phyloP scores from a whole-genome alignment of 176 grass and related monocot genomes.

The Musa beccarii region DNA sequence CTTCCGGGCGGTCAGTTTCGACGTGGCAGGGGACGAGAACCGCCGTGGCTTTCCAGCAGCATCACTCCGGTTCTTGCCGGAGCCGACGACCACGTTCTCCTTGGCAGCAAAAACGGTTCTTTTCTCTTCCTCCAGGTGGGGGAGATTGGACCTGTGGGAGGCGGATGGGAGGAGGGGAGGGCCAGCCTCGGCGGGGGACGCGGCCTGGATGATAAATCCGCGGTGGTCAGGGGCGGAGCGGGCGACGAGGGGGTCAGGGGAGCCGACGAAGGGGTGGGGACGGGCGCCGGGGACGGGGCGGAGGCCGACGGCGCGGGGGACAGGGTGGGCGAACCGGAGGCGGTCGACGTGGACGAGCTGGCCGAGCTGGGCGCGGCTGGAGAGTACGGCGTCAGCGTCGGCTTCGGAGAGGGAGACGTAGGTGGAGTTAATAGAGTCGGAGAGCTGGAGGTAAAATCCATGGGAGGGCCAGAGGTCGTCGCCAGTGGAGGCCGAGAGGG shows the following conservation, averaged over 20 bases:
- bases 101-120: slow-evolving; percentile 37
- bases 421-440: slow-evolving; percentile 70
- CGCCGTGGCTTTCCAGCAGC: slow-evolving; percentile 22
- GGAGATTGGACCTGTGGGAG: neutral
- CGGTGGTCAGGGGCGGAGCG: slow-evolving; percentile 27
- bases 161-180: slow-evolving; percentile 65
- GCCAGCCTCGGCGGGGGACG: slow-evolving; percentile 30
- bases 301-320: slow-evolving; percentile 66
- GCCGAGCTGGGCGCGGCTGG: slow-evolving; percentile 49
- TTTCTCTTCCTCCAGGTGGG: neutral
- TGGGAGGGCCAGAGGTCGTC: slow-evolving; percentile 72
- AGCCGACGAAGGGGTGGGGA: slow-evolving; percentile 32
- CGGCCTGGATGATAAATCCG: slow-evolving; percentile 66
- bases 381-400: slow-evolving; percentile 62
- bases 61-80: neutral
- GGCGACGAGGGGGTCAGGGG: slow-evolving; percentile 50
- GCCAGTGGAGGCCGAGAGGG: slow-evolving; percentile 62
- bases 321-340: slow-evolving; percentile 53
- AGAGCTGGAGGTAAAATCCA: slow-evolving; percentile 82
- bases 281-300: slow-evolving; percentile 48
- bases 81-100: slow-evolving; percentile 32
- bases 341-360: slow-evolving; percentile 86
- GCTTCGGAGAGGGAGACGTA: slow-evolving; percentile 52
- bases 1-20: slow-evolving; percentile 26
- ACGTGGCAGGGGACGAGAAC: slow-evolving; percentile 48